Evolutionary conservation across 106 monocot genomes (phyloP).

Genomic region (Acorus gramineus): DNA sequence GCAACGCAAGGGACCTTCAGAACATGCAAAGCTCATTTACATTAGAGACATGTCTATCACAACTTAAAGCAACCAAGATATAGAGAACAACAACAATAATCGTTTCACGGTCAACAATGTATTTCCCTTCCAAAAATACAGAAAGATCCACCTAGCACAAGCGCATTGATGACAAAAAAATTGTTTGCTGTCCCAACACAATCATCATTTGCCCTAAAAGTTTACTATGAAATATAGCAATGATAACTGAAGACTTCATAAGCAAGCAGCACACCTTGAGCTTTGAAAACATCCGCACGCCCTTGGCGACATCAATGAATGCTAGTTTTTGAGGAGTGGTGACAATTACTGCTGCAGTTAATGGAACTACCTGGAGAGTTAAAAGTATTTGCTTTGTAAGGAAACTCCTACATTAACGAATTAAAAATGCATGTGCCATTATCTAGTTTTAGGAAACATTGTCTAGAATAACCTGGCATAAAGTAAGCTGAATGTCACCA

Average conservation of each 20-base stretch:
- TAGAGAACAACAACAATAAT: too few species aligned
- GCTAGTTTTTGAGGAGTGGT: slow-evolving; percentile 96
- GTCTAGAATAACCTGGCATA: slow-evolving; percentile 64
- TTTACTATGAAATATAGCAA: too few species aligned
- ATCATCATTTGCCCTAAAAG: too few species aligned
- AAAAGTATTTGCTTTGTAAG: neutral
- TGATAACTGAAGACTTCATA: too few species aligned
- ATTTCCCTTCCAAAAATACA: too few species aligned
- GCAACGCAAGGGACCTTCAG: slow-evolving; percentile 89
- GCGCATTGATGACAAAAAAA: too few species aligned
- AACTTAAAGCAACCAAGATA: neutral
- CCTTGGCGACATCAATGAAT: slow-evolving; percentile 98
- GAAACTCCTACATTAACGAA: neutral
- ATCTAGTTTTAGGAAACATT: neutral
- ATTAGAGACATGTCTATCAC: neutral
- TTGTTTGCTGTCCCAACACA: too few species aligned
- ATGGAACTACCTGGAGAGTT: slow-evolving; percentile 63
- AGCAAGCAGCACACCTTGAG: slow-evolving; percentile 45
- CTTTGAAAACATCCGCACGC: slow-evolving; percentile 96
- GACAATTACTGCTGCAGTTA: slow-evolving; percentile 94
- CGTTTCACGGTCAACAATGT: too few species aligned
- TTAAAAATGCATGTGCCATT: neutral
- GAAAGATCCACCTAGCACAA: too few species aligned
- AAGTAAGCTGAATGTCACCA: slow-evolving; percentile 92
- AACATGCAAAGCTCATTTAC: slow-evolving; percentile 1